phyloP scores from a whole-genome alignment of 768 basidiomycete genomes.

The Russula abietina region DNA sequence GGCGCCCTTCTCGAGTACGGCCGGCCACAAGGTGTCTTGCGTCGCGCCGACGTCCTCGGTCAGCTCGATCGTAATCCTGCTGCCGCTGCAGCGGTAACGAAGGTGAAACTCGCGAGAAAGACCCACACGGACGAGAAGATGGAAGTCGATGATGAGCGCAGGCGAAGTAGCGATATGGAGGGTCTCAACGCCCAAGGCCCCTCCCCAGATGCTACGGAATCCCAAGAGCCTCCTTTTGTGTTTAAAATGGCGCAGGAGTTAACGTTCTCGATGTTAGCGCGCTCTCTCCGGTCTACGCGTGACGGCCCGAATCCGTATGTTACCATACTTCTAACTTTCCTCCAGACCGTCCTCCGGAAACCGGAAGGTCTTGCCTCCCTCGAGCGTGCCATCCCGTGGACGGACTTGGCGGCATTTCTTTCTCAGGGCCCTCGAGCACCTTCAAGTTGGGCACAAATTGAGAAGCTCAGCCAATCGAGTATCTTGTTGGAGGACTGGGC shows the following conservation, averaged over 20 bases:
- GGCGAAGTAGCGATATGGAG: conserved; percentile 26
- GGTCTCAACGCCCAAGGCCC: conserved; percentile 29
- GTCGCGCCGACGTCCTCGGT: conserved; percentile 46
- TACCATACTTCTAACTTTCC: conserved; percentile 80
- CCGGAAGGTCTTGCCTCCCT: conserved; percentile 53
- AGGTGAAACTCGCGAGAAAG: conserved; percentile 35
- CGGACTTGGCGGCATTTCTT: conserved; percentile 60
- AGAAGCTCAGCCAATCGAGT: conserved; percentile 6
- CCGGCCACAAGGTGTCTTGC: conserved; percentile 60
- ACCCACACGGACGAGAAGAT: conserved; percentile 40
- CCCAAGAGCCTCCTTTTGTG: conserved; percentile 43
- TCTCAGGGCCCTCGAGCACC: conserved; percentile 50
- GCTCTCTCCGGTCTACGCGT: conserved; percentile 58
- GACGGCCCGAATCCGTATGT: conserved; percentile 84
- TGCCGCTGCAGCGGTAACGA: conserved; percentile 35
- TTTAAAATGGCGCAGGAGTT: conserved; percentile 76
- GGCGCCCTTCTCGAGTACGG: conserved; percentile 86
- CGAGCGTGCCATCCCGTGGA: conserved; percentile 82
- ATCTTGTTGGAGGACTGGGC: conserved; percentile 91
- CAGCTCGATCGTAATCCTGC: conserved; percentile 32
- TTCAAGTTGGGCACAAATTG: conserved; percentile 29
- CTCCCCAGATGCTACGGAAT: conserved; percentile 24
- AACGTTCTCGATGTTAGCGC: conserved; percentile 68
- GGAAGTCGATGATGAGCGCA: conserved; percentile 52
- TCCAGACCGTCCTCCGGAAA: conserved; percentile 69